These are phyloP conservation scores for Nannizzia gypsea DNA, from an alignment of 2,329 filamentous ascomycete genomes.

Conservation along the genomic window DNA sequence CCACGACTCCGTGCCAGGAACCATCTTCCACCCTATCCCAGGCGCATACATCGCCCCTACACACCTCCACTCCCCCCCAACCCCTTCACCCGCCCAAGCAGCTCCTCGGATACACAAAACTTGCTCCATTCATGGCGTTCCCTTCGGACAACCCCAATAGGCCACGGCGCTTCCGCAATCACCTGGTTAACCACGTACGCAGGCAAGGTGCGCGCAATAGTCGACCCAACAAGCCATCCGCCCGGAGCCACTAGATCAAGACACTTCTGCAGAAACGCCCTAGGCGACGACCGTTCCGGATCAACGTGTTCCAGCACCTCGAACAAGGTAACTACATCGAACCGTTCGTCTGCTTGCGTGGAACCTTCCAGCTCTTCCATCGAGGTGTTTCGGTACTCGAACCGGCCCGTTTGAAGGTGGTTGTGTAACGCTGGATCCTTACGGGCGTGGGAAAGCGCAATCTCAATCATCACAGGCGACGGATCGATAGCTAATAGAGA, in stretches of 20 bases:
- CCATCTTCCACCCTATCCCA: constrained; percentile 76
- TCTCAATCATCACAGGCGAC: constrained; percentile 34
- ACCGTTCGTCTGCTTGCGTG: constrained; percentile 30
- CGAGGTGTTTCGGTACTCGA: constrained; percentile 63
- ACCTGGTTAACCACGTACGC: constrained; percentile 90
- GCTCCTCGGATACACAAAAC: constrained; percentile 64
- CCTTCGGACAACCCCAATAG: constrained; percentile 68
- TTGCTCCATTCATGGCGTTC: constrained; percentile 96
- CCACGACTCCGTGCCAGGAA: constrained; percentile 66
- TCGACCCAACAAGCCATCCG: constrained; percentile 85
- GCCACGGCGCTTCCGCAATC: constrained; percentile 68
- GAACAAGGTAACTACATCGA: constrained; percentile 77
- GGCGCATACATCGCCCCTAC: constrained; percentile 87
- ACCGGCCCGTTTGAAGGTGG: constrained; percentile 39
- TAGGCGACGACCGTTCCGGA: constrained; percentile 60
- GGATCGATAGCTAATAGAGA: constrained; percentile 38
- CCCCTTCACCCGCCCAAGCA: constrained; percentile 37
- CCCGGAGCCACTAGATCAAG: constrained; percentile 65
- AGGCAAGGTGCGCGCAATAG: constrained; percentile 77
- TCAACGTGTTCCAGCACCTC: constrained; percentile 91
- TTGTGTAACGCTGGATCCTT: constrained; percentile 56
- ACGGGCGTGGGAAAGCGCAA: constrained; percentile 64
- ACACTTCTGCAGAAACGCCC: constrained; percentile 47
- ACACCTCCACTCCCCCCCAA: constrained; percentile 44
- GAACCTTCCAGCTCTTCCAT: constrained; percentile 49